Base-by-base conservation (phyloP, 129 eudicot genomes). In the Flaveria ramosissima region DNA sequence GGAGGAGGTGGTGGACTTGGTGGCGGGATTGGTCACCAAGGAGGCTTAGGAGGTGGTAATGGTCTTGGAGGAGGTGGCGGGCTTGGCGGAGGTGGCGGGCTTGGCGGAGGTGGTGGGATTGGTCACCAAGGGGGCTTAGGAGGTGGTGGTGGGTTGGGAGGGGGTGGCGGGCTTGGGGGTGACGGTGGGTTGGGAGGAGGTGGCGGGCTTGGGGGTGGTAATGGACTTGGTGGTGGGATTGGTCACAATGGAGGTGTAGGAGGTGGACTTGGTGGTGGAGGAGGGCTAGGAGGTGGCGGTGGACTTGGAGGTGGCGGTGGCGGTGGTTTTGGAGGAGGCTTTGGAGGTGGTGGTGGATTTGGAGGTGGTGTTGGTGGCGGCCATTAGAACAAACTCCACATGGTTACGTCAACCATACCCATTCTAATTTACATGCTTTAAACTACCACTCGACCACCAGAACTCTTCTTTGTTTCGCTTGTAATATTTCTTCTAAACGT, bases 1-100 rank as follows among this genome's bases (percentile, higher is more conserved):
- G 81, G 62, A 1, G 62, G 71, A 1, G 79, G 71, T 8, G 76
- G 71, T 4, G 72, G 64, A 10, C 42, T 78, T 77, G 76, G 82
- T 4, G 60, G 75, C 32, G 8, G 82, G 71, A 0, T 9, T 51
- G 75, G 65, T 26, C 26, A 26, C 19, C 27, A 64, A 15, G 27
- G 21, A 14, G 65, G 76, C 1, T 1, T 52, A 13, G 69, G 68
- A 2, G 68, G 56, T 14, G 69, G 77, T 71, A 74, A 46, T 53
- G 60, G 76, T 14, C 9, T 63, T 26, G 80, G 80, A 4, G 71
- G 71, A 17, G 77, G 65, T 59, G 68, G 68, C 2, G 75, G 68
- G 19, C 7, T 65, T 23, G 78, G 68, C 0, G 32, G 32, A 7
- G 45, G 20, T 36, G 71, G 71, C 16, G 23, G 21, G 27, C 27